Evolutionary conservation across 129 eudicot genomes (phyloP).

Genomic region (sunflower (Helianthus annuus)): HanXRQr2.0-SUNRISE NC_035435.2:107736944-107737443

Average conservation of each 20-base stretch:
- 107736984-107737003: not conserved
- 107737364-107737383: not conserved
- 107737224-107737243: not conserved
- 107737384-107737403: not conserved
- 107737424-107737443: no score
- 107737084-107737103: not conserved
- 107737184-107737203: not conserved
- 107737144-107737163: not conserved
- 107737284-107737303: conserved; percentile 1
- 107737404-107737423: no score
- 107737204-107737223: not conserved
- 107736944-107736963: not conserved
- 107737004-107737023: not conserved
- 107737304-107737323: not conserved
- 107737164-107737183: not conserved
- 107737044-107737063: not conserved
- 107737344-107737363: not conserved
- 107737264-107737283: not conserved
- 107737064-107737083: not conserved
- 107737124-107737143: not conserved
- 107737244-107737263: conserved; percentile 5
- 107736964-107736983: not conserved
- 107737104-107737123: not conserved
- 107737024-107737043: not conserved
- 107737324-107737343: conserved; percentile 4